A percentile compares a stretch with the other conserved stretches of the same genome.
These are phyloP conservation scores for Austroboletus novae-zelandiae DNA, from an alignment of 1,284 basidiomycete species.

Conservation along the genomic window DNA sequence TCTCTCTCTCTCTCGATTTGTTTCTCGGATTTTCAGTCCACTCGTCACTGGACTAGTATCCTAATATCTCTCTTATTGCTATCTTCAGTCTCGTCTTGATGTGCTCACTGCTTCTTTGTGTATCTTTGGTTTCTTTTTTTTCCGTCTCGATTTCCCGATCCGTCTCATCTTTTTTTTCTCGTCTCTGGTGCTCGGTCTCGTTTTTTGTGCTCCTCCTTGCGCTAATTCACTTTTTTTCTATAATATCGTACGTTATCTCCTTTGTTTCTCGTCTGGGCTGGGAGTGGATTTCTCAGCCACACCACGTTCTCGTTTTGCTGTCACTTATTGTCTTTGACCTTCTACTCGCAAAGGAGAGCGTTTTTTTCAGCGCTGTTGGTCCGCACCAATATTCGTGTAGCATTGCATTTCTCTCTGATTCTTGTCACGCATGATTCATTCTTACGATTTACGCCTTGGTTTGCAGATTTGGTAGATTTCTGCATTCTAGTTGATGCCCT, in stretches of 20 bases:
- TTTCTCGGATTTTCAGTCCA: slow-evolving; percentile 19
- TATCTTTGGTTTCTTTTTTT: slow-evolving; percentile 14
- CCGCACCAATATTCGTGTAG: slow-evolving; percentile 30
- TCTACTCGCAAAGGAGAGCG: slow-evolving; percentile 29
- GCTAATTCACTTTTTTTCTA: slow-evolving; percentile 24
- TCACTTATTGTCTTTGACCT: slow-evolving; percentile 34
- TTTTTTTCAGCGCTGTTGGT: slow-evolving; percentile 27
- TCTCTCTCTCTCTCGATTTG: slow-evolving; percentile 10
- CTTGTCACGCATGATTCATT: slow-evolving; percentile 18
- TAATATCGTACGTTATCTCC: slow-evolving; percentile 34
- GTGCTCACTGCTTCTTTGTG: slow-evolving; percentile 13
- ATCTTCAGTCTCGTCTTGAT: slow-evolving; percentile 28
- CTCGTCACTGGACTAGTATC: slow-evolving; percentile 29
- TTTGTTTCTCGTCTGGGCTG: slow-evolving; percentile 27
- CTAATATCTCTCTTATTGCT: slow-evolving; percentile 36
- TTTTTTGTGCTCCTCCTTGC: slow-evolving; percentile 26
- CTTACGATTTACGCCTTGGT: slow-evolving; percentile 18
- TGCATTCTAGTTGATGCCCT: slow-evolving; percentile 23
- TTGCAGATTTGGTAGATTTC: slow-evolving; percentile 32
- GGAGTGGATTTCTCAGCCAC: slow-evolving; percentile 34
- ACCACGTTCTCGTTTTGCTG: slow-evolving; percentile 21
- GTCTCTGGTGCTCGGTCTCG: slow-evolving; percentile 9
- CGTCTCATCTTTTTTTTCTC: neutral
- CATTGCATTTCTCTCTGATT: slow-evolving; percentile 29
- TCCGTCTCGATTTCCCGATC: slow-evolving; percentile 7